A percentile compares a stretch with the other conserved stretches of the same genome.
phyloP scores from a whole-genome alignment of 345 rosid genomes.

The Rhodomyrtus tomentosa region DNA sequence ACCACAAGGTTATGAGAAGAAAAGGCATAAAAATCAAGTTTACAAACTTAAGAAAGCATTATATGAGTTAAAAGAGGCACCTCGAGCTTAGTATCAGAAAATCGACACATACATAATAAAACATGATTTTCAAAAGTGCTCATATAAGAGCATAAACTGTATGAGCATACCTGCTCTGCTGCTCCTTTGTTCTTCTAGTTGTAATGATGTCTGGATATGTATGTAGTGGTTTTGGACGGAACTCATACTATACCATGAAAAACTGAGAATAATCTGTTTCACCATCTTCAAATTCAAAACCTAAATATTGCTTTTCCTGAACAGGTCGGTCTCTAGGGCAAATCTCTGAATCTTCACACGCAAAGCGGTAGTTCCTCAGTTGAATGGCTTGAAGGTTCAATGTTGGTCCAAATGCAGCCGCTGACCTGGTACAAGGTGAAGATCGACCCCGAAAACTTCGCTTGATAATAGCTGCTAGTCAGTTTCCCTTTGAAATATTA shows the following conservation, averaged over 20 bases:
- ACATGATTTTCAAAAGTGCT: no score
- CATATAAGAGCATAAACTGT: no score
- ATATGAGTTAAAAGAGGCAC: no score
- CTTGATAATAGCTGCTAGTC: background rate
- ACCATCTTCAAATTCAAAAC: background rate
- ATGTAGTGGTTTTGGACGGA: no score
- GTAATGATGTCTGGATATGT: no score
- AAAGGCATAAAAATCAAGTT: no score
- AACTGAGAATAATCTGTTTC: background rate
- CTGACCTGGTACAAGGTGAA: conserved; percentile 84
- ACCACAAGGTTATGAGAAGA: no score
- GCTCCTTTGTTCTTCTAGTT: background rate
- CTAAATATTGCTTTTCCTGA: background rate
- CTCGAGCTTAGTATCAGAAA: no score
- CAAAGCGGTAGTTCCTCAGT: conserved; percentile 50
- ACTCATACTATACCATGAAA: background rate
- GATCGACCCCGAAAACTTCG: background rate
- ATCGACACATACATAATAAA: no score
- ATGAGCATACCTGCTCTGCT: background rate
- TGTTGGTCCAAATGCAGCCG: conserved; percentile 47
- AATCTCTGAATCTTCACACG: conserved; percentile 54
- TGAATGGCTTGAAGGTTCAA: conserved; percentile 65
- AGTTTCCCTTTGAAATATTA: background rate
- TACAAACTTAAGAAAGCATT: no score
- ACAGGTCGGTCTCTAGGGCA: conserved; percentile 75